phyloP scores from a whole-genome alignment of 2,329 filamentous ascomycete genomes.

The Orbilia oligospora region DNA sequence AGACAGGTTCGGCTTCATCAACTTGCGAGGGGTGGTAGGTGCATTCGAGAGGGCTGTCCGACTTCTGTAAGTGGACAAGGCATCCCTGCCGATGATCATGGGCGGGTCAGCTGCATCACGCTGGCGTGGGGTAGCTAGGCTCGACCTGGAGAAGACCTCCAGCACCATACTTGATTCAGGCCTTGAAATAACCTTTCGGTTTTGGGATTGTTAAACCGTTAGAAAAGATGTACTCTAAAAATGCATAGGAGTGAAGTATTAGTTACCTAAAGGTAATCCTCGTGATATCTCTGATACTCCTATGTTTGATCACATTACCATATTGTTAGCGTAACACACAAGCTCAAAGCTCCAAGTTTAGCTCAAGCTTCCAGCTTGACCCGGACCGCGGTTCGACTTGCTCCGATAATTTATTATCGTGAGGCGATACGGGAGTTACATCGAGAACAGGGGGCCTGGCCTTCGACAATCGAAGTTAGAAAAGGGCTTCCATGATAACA shows the following conservation, averaged over 20 bases:
- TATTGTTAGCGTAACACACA: constrained; percentile 47
- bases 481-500: constrained; percentile 35
- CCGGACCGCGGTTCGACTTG: constrained; percentile 41
- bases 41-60: constrained; percentile 46
- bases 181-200: constrained; percentile 18
- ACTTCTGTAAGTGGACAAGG: constrained; percentile 31
- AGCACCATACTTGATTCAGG: constrained; percentile 23
- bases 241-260: constrained; percentile 34
- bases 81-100: constrained; percentile 59
- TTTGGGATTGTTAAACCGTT: constrained; percentile 17
- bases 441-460: constrained; percentile 27
- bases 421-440: constrained; percentile 27
- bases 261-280: constrained; percentile 48
- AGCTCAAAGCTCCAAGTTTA: constrained; percentile 35
- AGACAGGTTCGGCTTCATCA: constrained; percentile 26
- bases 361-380: background rate
- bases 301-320: constrained; percentile 51
- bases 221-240: constrained; percentile 29
- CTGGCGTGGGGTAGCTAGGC: constrained; percentile 50
- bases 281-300: constrained; percentile 38
- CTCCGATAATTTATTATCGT: constrained; percentile 35
- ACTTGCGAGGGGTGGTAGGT: constrained; percentile 49
- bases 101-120: constrained; percentile 57
- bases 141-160: constrained; percentile 41
- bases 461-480: constrained; percentile 11